Base-by-base conservation (phyloP, 345 rosid species). In the Trapa incisa region DNA sequence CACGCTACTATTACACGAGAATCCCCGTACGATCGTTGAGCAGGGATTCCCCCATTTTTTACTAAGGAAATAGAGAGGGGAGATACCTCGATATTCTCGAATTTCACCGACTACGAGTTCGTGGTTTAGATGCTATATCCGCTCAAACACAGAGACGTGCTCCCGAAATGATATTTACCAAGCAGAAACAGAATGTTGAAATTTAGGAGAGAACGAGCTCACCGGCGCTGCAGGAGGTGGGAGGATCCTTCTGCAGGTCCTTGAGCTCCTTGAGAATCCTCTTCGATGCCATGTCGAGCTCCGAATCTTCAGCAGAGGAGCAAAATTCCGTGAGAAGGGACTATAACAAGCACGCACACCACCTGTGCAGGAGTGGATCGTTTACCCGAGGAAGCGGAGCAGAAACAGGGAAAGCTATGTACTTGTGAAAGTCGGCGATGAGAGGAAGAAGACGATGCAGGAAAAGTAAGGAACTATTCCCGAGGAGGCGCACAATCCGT, bases 191-290 rank as follows among this genome's bases (percentile, higher is more conserved):
- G 47, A 16, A 47, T 38, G 13, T 12, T 0, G 6, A 3, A 61
- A 33, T 61, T 16, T 17, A 52, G 37, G 65, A 8, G 22, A 8
- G 22, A 29, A 45, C 15, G 38, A 13, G 3, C 29, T 63, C 43
- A 87, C 89, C 92, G 54, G 92, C 92, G 75, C 92, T 87, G 85
- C 89, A 87, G 38, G 89, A 85, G 17, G 89, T 85, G 65, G 93
- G 93, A 66, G 89, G 89, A 82, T 87, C 89, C 80, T 85, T 87
- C 77, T 87, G 89, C 48, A 87, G 80, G 82, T 85, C 93, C 84
- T 87, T 87, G 77, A 87, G 80, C 77, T 87, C 93, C 80, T 87
- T 87, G 84, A 87, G 79, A 82, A 87, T 87, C 89, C 93, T 87
- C 75, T 87, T 87, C 67, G 93, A 85, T 41, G 93, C 93, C 93